phyloP scores from a whole-genome alignment of 345 rosid species.

The Camelina neglecta region DNA sequence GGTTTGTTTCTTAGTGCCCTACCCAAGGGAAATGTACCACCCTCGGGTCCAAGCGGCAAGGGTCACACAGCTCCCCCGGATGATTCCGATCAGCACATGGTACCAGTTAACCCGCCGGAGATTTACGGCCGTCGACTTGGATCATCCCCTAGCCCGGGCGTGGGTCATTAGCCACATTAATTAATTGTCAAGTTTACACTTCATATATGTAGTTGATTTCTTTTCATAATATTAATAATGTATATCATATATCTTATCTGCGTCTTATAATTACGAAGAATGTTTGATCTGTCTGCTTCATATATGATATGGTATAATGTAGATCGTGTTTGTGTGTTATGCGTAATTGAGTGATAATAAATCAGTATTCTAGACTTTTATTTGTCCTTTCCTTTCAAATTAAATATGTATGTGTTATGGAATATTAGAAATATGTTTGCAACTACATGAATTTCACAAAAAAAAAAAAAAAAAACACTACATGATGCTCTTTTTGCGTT shows the following conservation, averaged over 20 bases:
- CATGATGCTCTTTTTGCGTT: not conserved
- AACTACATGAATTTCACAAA: not conserved
- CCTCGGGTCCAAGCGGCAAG: conserved; percentile 48
- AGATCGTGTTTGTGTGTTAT: conserved; percentile 15
- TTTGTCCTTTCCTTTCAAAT: not conserved
- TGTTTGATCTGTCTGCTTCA: conserved; percentile 22
- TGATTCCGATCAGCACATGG: conserved; percentile 19
- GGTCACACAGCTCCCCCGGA: conserved; percentile 44
- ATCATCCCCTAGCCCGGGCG: conserved; percentile 56
- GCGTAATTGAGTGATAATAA: conserved; percentile 26
- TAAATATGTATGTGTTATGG: not conserved
- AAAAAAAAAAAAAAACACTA: too few relatives aligned
- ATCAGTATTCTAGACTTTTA: conserved; percentile 2
- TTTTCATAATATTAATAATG: not conserved
- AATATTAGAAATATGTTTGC: conserved; percentile 4
- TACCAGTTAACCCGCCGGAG: conserved; percentile 35
- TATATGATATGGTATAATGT: conserved; percentile 5
- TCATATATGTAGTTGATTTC: conserved; percentile 3
- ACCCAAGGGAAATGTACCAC: conserved; percentile 46
- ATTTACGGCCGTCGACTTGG: conserved; percentile 30
- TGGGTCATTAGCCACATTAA: conserved; percentile 47
- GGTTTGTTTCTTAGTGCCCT: conserved; percentile 41
- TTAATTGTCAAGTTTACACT: not conserved
- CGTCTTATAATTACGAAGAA: not conserved
- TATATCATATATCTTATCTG: too few relatives aligned